phyloP scores from a whole-genome alignment of 768 basidiomycete genomes.

The Cystoderma amianthinum region DNA sequence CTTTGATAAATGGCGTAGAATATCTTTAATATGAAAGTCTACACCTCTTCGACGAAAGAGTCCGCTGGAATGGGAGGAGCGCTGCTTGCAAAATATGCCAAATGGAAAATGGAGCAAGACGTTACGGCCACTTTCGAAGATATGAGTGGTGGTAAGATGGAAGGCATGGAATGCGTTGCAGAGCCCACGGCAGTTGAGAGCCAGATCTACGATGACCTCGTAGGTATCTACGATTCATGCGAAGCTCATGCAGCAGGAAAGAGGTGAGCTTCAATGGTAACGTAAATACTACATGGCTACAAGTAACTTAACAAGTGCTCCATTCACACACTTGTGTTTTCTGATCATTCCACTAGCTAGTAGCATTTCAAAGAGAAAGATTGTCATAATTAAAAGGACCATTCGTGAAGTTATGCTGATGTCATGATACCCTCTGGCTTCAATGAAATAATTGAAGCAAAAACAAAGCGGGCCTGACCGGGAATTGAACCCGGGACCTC shows the following conservation, averaged over 20 bases:
- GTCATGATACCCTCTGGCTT: too few relatives aligned
- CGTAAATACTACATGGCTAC: too few relatives aligned
- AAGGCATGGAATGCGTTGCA: conserved; percentile 54
- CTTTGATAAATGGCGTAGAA: conserved; percentile 28
- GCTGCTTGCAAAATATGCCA: conserved; percentile 62
- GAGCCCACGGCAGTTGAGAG: conserved; percentile 39
- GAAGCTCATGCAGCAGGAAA: conserved; percentile 35
- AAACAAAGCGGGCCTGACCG: conserved; percentile 69
- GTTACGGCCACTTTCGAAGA: conserved; percentile 53
- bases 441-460: too few relatives aligned
- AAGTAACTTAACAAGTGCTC: too few relatives aligned
- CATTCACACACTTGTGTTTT: too few relatives aligned
- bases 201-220: conserved; percentile 45
- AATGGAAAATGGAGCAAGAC: conserved; percentile 47
- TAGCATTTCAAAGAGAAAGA: too few relatives aligned
- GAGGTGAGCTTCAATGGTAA: too few relatives aligned
- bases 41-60: conserved; percentile 59
- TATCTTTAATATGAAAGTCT: conserved; percentile 72
- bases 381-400: too few relatives aligned
- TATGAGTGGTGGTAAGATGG: conserved; percentile 47
- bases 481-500: conserved; percentile 89
- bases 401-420: too few relatives aligned
- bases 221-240: conserved; percentile 46
- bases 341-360: too few relatives aligned
- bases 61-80: conserved; percentile 71